phyloP scores from a whole-genome alignment of 352 stramenopile species.

The Phytophthora meadii region DNA sequence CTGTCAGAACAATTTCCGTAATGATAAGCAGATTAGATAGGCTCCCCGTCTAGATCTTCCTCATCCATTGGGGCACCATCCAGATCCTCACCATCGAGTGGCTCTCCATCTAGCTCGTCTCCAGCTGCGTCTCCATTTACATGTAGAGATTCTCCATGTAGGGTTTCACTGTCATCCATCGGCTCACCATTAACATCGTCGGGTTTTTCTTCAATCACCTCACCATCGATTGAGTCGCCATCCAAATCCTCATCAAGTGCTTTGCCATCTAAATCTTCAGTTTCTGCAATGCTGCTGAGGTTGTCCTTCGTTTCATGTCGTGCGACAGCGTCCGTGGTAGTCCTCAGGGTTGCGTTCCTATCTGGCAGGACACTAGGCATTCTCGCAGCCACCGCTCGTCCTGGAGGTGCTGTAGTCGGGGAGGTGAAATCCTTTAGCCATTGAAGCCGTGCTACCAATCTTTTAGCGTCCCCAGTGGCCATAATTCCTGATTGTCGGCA shows the following conservation, averaged over 20 bases:
- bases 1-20: slow-evolving; percentile 30
- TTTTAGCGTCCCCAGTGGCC: slow-evolving; percentile 47
- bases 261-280: slow-evolving; percentile 40
- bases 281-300: background rate
- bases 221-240: slow-evolving; percentile 39
- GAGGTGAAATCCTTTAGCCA: slow-evolving; percentile 81
- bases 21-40: slow-evolving; percentile 18
- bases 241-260: slow-evolving; percentile 54
- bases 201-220: slow-evolving; percentile 18
- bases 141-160: slow-evolving; percentile 58
- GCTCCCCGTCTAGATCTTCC: slow-evolving; percentile 53
- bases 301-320: slow-evolving; percentile 6
- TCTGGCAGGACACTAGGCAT: background rate
- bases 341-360: background rate
- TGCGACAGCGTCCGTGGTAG: background rate
- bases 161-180: slow-evolving; percentile 42
- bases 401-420: slow-evolving; percentile 28
- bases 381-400: background rate
- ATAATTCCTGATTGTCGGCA: slow-evolving; percentile 74
- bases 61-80: slow-evolving; percentile 56
- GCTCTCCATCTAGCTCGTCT: slow-evolving; percentile 47
- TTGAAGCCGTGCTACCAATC: slow-evolving; percentile 57
- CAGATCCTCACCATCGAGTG: slow-evolving; percentile 46
- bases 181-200: slow-evolving; percentile 48
- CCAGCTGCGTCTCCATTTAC: slow-evolving; percentile 41